A percentile compares a stretch with the other conserved stretches of the same genome.
Conservation (phyloP, 805 yeast species). For the Candida manassasensis region DNA sequence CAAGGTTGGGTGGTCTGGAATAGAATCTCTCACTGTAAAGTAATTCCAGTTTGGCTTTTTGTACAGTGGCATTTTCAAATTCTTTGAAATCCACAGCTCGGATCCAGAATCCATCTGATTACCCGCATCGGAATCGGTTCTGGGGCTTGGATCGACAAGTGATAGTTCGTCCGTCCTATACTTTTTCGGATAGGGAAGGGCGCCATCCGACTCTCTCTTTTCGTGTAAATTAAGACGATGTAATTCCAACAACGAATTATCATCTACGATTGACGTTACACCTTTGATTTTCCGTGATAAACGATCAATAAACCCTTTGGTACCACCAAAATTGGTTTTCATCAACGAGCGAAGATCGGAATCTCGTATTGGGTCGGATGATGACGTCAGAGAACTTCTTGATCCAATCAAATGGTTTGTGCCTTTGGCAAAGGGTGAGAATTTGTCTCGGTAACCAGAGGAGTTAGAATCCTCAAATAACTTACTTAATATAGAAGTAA, state of each 20-base stretch:
- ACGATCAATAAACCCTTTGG: neutral
- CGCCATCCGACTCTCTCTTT: slow-evolving; percentile 2
- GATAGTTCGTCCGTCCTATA: neutral
- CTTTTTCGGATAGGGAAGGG: neutral
- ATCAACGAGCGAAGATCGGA: slow-evolving; percentile 10
- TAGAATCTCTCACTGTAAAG: neutral
- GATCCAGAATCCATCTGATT: neutral
- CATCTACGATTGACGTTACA: slow-evolving; percentile 1
- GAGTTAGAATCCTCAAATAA: slow-evolving; percentile 18
- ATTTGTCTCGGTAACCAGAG: slow-evolving; percentile 20
- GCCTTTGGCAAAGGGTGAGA: slow-evolving; percentile 20
- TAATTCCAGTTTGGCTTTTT: slow-evolving; percentile 13
- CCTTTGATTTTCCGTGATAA: neutral
- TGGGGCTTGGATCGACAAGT: neutral
- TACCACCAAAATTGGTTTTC: slow-evolving; percentile 6
- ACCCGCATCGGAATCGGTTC: neutral
- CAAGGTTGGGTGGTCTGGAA: slow-evolving; percentile 11
- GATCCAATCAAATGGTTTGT: slow-evolving; percentile 7
- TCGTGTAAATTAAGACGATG: slow-evolving; percentile 7
- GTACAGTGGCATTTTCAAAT: slow-evolving; percentile 23
- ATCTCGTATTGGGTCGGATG: slow-evolving; percentile 1
- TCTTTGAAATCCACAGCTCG: slow-evolving; percentile 8
- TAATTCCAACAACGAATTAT: slow-evolving; percentile 8
- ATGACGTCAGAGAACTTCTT: slow-evolving; percentile 5
- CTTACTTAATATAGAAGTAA: slow-evolving; percentile 17